Evolutionary conservation across 2,329 filamentous ascomycete genomes (phyloP).

Genomic region (Gliomastix tumulicola): DNA sequence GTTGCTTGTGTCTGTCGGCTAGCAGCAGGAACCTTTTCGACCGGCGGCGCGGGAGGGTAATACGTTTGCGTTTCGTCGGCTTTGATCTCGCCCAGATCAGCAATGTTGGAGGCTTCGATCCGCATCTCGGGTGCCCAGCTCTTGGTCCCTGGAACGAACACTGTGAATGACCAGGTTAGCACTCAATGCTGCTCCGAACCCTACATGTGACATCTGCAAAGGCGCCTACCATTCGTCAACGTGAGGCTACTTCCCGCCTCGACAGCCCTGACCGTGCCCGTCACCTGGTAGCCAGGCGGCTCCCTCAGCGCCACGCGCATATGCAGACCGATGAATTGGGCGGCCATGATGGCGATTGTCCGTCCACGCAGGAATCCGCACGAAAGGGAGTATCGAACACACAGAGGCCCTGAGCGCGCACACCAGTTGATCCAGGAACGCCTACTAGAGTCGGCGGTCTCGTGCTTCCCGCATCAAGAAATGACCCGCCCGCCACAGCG

Average conservation of each 20-base stretch:
- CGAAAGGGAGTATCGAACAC: no score
- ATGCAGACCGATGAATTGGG: slow-evolving; percentile 67
- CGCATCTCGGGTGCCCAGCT: slow-evolving; percentile 32
- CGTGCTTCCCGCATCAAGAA: no score
- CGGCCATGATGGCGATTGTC: slow-evolving; percentile 43
- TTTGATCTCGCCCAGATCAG: slow-evolving; percentile 33
- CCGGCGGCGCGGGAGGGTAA: slow-evolving; percentile 13
- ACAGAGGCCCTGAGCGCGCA: no score
- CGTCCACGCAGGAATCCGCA: no score
- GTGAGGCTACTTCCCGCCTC: slow-evolving; percentile 60
- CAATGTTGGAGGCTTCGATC: slow-evolving; percentile 37
- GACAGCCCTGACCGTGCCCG: slow-evolving; percentile 65
- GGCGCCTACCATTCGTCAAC: slow-evolving; percentile 61
- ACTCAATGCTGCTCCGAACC: background rate
- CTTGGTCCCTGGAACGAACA: slow-evolving; percentile 33
- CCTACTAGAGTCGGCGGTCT: no score
- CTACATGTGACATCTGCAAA: background rate
- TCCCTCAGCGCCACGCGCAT: slow-evolving; percentile 67
- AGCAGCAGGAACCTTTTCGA: slow-evolving; percentile 15
- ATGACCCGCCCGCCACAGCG: no score
- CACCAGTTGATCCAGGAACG: no score
- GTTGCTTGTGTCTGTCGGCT: slow-evolving; percentile 23
- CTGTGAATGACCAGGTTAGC: slow-evolving; percentile 13
- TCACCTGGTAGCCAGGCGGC: slow-evolving; percentile 56
- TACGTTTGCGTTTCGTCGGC: slow-evolving; percentile 17